These are phyloP conservation scores for cucumber (Cucumis sativus) DNA, from an alignment of 306 rosid species.

Conservation along the genomic window Cucumber_9930_V3 NC_026659.2:21131001-21131500, in stretches of 20 bases:
- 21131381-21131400: constrained; percentile 37
- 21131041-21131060: constrained; percentile 42
- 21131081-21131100: constrained; percentile 24
- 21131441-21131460: constrained; percentile 4
- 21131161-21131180: constrained; percentile 50
- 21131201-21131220: constrained; percentile 48
- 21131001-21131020: constrained; percentile 39
- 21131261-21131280: constrained; percentile 38
- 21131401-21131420: constrained; percentile 19
- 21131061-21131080: constrained; percentile 42
- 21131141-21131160: constrained; percentile 35
- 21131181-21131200: constrained; percentile 43
- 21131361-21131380: constrained; percentile 18
- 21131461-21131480: neutral
- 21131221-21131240: constrained; percentile 49
- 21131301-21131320: constrained; percentile 40
- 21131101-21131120: constrained; percentile 1
- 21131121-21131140: neutral
- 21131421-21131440: constrained; percentile 17
- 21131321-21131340: constrained; percentile 61
- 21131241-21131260: constrained; percentile 38
- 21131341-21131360: constrained; percentile 33
- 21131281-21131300: constrained; percentile 32
- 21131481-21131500: neutral
- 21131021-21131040: constrained; percentile 60